A percentile compares a stretch with the other conserved stretches of the same genome.
These are phyloP conservation scores for Corymbia maculata DNA, from an alignment of 345 rosid genomes.

Conservation along the genomic window DNA sequence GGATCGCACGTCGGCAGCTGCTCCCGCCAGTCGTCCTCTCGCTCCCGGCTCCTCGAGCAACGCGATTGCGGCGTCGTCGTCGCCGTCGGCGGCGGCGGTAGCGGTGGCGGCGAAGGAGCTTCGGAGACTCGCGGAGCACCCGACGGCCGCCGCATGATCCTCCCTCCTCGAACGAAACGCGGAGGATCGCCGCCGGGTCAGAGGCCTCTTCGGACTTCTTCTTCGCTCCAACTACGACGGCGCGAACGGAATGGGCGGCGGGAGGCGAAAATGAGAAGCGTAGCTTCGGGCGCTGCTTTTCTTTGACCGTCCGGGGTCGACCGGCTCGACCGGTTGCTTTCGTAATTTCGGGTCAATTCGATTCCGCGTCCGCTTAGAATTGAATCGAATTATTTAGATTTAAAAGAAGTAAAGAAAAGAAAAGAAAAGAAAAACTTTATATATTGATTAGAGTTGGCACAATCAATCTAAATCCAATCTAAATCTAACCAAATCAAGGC, in stretches of 20 bases:
- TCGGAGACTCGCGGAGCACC: slow-evolving; percentile 34
- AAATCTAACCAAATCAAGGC: background rate
- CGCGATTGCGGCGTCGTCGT: slow-evolving; percentile 1
- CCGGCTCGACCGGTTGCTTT: background rate
- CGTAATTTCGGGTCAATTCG: background rate
- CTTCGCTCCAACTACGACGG: background rate
- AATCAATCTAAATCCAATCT: background rate
- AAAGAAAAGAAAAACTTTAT: background rate
- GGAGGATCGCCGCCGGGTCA: background rate
- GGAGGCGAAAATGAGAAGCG: background rate
- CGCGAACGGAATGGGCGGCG: background rate
- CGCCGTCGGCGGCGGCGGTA: background rate
- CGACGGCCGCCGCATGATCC: slow-evolving; percentile 62
- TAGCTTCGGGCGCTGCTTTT: background rate
- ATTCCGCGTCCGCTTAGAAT: background rate
- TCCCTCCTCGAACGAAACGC: background rate
- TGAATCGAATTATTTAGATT: background rate
- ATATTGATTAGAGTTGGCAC: background rate
- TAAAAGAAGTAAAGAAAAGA: background rate
- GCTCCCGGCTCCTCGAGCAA: slow-evolving; percentile 4
- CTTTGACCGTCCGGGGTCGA: background rate
- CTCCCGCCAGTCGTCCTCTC: slow-evolving; percentile 2
- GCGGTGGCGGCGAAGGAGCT: background rate
- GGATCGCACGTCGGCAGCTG: slow-evolving; percentile 59
- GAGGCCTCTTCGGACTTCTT: background rate